Base-by-base conservation (phyloP, 129 eudicot species). In the Deinandra increscens region DNA sequence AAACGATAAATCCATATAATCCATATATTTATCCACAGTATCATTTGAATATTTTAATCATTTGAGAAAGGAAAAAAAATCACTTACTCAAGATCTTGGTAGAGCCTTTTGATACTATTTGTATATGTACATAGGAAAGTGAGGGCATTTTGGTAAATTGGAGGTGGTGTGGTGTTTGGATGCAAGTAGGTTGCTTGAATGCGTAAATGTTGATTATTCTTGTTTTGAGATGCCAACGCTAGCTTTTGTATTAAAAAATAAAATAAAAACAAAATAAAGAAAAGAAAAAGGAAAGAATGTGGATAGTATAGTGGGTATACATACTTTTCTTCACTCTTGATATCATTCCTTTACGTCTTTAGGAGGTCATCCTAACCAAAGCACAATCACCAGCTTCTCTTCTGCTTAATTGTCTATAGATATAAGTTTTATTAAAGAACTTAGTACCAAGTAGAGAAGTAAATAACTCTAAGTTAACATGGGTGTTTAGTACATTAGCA, bases 211-310 rank as follows among this genome's bases (percentile, higher is more conserved):
- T 26, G 66, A 14, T 70, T 65, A 70, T 53, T 73, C 78, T 53
- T 49, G 42, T 44, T 48, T 63, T 36, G 11, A 43, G 78, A 73
- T 73, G 78, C 71, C 64, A 61, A 50, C 71, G 78, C 78, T 58
- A 71, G 68, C 56, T 66, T 66, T 13, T 53, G 15, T 68, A 36
- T 9, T 20, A 1, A 20, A 37, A n/a, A n/a, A n/a, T n/a, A n/a
- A n/a, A n/a, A 44, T 1, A 44, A 26, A 60, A 50, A 9, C 8
- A 64, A 39, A 37, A 50, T 15, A 33, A n/a, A n/a, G n/a, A n/a
- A n/a, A 59, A 31, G 65, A 34, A 59, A 60, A 60, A 36, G 66
- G 43, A 50, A 64, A 48, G 54, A 63, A 50, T 63, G 55, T 73
- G 51, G 45, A 64, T 74, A 48, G 65, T 26, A 63, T 38, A 61